phyloP scores from a whole-genome alignment of 2,329 filamentous ascomycete species.

The Penicillium sp. region DNA sequence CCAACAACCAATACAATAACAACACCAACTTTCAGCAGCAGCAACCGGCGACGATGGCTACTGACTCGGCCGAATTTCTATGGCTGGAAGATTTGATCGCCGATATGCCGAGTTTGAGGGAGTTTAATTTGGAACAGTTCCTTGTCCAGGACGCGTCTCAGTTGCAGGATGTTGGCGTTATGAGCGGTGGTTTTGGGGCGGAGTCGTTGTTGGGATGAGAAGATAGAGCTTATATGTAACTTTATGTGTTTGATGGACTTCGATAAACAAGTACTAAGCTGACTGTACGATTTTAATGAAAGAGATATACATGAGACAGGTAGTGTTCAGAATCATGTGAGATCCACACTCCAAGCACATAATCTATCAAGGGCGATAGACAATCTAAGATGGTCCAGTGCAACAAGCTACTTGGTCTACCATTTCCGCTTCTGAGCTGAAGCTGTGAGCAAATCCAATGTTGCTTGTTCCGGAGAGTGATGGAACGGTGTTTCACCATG shows the following conservation, averaged over 20 bases:
- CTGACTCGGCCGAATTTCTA: constrained; percentile 33
- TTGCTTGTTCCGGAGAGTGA: no score
- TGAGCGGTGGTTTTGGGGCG: background rate
- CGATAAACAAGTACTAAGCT: background rate
- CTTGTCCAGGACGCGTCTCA: constrained; percentile 29
- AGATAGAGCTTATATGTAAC: background rate
- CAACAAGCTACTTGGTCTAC: no score
- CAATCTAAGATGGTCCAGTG: no score
- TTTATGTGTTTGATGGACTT: background rate
- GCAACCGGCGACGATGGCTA: constrained; percentile 13
- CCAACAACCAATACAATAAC: background rate
- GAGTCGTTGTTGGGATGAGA: background rate
- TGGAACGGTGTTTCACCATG: background rate
- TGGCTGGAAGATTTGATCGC: constrained; percentile 44
- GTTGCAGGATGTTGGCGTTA: constrained; percentile 13
- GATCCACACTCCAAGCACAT: no score
- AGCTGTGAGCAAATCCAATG: no score
- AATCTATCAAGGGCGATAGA: no score
- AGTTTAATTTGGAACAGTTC: constrained; percentile 44
- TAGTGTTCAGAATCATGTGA: no score
- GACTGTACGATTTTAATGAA: background rate
- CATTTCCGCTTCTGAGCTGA: no score
- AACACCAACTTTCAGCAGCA: background rate
- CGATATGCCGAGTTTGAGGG: constrained; percentile 43
- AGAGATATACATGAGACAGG: background rate